These are phyloP conservation scores for Alternaria conjuncta DNA, from an alignment of 2,329 filamentous ascomycete genomes.

Conservation along the genomic window DNA sequence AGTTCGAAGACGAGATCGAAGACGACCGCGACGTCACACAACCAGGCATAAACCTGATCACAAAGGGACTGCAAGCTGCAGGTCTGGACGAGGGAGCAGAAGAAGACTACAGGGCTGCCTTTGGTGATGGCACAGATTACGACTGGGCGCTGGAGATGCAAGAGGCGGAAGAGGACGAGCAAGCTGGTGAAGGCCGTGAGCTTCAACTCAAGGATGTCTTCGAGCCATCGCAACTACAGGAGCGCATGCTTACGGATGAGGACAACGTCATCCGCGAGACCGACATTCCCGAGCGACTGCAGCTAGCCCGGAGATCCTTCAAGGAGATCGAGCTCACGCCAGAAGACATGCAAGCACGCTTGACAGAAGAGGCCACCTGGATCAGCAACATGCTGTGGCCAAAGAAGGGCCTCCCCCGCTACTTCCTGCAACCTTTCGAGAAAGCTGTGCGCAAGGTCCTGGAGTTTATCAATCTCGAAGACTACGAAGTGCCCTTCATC, in stretches of 20 bases:
- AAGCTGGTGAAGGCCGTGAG: slow-evolving; percentile 78
- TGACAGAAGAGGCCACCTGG: slow-evolving; percentile 89
- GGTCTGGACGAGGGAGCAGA: slow-evolving; percentile 90
- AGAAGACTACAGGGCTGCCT: slow-evolving; percentile 95
- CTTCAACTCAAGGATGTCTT: slow-evolving; percentile 98
- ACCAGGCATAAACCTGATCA: slow-evolving; percentile 72
- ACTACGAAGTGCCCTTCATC: slow-evolving; percentile 95
- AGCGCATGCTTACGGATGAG: slow-evolving; percentile 93
- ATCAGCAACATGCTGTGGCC: slow-evolving; percentile 89
- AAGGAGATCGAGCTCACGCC: slow-evolving; percentile 79
- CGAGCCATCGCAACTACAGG: slow-evolving; percentile 90
- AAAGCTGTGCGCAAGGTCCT: slow-evolving; percentile 90
- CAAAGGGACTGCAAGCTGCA: slow-evolving; percentile 76
- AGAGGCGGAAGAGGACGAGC: slow-evolving; percentile 79
- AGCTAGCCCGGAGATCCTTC: slow-evolving; percentile 88
- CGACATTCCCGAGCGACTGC: slow-evolving; percentile 93
- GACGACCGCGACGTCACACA: slow-evolving; percentile 84
- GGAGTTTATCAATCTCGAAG: slow-evolving; percentile 92
- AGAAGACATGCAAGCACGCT: slow-evolving; percentile 67
- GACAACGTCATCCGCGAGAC: slow-evolving; percentile 88
- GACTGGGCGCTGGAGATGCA: slow-evolving; percentile 92
- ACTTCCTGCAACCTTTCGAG: slow-evolving; percentile 82
- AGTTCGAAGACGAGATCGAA: slow-evolving; percentile 80
- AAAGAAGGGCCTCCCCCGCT: slow-evolving; percentile 76
- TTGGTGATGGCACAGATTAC: slow-evolving; percentile 94